Evolutionary conservation across 1,284 basidiomycete species (phyloP).

Genomic region (Irpex sp.): DNA sequence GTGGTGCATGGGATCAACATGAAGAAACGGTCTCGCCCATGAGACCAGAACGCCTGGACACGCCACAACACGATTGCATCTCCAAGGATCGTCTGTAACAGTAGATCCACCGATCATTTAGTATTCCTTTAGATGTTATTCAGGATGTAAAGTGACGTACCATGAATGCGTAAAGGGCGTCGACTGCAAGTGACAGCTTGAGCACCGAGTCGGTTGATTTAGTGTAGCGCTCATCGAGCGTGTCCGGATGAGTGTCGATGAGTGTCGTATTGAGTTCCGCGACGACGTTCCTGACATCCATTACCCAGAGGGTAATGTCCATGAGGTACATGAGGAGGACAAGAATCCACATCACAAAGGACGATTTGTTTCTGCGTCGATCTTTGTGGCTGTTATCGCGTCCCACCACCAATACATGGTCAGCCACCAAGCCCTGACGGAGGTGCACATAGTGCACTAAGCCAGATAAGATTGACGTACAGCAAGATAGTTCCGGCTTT

Average conservation of each 20-base stretch:
- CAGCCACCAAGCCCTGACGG: no score
- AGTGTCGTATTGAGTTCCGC: constrained; percentile 10
- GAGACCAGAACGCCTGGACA: constrained; percentile 15
- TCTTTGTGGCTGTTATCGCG: not conserved
- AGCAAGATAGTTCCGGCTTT: not conserved
- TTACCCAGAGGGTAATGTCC: constrained; percentile 13
- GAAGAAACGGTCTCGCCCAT: constrained; percentile 6
- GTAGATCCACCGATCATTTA: not conserved
- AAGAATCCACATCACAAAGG: constrained; percentile 1
- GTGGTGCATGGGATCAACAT: constrained; percentile 10
- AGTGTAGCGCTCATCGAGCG: constrained; percentile 8
- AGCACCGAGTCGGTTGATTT: not conserved
- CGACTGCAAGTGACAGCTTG: constrained; percentile 4
- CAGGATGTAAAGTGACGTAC: not conserved
- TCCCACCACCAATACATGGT: no score
- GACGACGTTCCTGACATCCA: constrained; percentile 14
- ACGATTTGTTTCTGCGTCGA: constrained; percentile 3
- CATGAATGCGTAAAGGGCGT: constrained; percentile 14
- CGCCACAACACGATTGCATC: constrained; percentile 12
- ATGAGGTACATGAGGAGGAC: constrained; percentile 15
- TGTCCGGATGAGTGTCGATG: not conserved
- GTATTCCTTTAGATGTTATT: not conserved
- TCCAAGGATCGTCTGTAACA: constrained; percentile 11
- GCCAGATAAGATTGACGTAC: not conserved
- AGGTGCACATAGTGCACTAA: not conserved